Evolutionary conservation across 192 early-diverging fungal genomes (phyloP).

Genomic region (Podila verticillata): DNA sequence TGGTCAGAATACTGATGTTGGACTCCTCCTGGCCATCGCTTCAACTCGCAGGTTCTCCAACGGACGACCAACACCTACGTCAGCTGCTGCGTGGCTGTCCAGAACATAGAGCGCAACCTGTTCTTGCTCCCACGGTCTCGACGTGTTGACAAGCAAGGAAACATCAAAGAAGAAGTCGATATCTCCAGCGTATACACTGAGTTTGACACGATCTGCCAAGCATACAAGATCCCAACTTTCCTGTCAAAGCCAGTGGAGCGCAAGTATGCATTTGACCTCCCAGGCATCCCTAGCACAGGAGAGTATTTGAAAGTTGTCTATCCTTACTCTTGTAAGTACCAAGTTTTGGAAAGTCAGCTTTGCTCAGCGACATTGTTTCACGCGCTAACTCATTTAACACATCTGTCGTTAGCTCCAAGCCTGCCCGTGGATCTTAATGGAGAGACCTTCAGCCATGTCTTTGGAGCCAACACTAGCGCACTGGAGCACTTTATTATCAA

Average conservation of each 20-base stretch:
- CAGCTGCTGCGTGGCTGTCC: conserved; percentile 85
- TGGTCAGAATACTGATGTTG: too few species aligned
- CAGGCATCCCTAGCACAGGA: conserved; percentile 78
- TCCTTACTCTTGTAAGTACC: conserved; percentile 65
- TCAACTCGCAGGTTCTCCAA: conserved; percentile 58
- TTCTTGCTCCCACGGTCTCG: conserved; percentile 86
- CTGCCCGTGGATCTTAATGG: conserved; percentile 68
- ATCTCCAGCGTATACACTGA: conserved; percentile 81
- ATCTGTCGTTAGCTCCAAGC: conserved; percentile 59
- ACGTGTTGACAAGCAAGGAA: conserved; percentile 61
- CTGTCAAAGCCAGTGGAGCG: conserved; percentile 72
- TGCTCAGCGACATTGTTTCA: not conserved
- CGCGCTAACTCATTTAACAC: not conserved
- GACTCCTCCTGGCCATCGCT: not conserved
- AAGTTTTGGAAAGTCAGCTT: not conserved
- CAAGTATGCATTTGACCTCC: conserved; percentile 93
- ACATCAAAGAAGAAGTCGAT: conserved; percentile 65
- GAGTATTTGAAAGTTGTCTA: conserved; percentile 93
- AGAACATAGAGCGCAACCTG: conserved; percentile 85
- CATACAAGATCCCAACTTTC: conserved; percentile 66
- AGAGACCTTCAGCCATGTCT: conserved; percentile 83
- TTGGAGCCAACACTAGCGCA: conserved; percentile 87
- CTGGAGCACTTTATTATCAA: conserved; percentile 96
- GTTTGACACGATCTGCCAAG: conserved; percentile 68
- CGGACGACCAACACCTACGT: conserved; percentile 64